Evolutionary conservation across 495 filamentous ascomycete genomes (phyloP), one percentile per base, ranked within the genome.

Genomic region (Penicillium verhagenii): DNA sequence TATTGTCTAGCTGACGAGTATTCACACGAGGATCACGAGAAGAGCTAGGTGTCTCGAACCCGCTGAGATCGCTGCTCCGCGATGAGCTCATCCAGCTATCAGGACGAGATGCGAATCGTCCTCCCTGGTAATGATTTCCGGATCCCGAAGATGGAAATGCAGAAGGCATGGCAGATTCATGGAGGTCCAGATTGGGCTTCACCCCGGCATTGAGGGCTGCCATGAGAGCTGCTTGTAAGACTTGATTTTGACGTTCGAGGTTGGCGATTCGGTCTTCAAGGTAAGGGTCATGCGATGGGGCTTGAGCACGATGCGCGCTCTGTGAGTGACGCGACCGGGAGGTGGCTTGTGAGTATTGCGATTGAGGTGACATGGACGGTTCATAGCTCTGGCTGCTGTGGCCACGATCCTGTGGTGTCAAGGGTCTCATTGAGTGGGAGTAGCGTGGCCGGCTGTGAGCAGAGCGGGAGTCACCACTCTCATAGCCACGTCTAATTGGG

Each of bases 201-300:
- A 54, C 65, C 11, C 67, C 65, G 6, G 67, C 69, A 57, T 73
- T 71, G 23, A 76, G 57, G 18, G 73, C 72, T 1, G 73, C 72
- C 25, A 76, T 50, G 13, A 78, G 68, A 46, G 75, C 75, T 8
- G 75, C 75, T 35, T 76, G 73, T 9, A 78, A 71, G n/a, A 74
- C 65, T 40, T 71, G 71, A 57, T 78, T 78, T 23, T 78, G 75
- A 18, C 70, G 73, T 37, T 76, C 73, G 2, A 78, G 66, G 23
- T 73, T 67, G 8, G 70, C 65, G 16, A 78, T 64, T 5, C 75
- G 72, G 20, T 67, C 65, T 52, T 76, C 73, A 1, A 78, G 66
- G 28, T 48, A 57, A n/a, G 63, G 52, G 0, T 56, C 51, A 33
- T 25, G 53, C 5, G 50, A 4, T 13, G 37, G 43, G 8, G 59